These are phyloP conservation scores for Venturia oleaginea DNA, from an alignment of 2,329 filamentous ascomycete genomes.

Conservation along the genomic window DNA sequence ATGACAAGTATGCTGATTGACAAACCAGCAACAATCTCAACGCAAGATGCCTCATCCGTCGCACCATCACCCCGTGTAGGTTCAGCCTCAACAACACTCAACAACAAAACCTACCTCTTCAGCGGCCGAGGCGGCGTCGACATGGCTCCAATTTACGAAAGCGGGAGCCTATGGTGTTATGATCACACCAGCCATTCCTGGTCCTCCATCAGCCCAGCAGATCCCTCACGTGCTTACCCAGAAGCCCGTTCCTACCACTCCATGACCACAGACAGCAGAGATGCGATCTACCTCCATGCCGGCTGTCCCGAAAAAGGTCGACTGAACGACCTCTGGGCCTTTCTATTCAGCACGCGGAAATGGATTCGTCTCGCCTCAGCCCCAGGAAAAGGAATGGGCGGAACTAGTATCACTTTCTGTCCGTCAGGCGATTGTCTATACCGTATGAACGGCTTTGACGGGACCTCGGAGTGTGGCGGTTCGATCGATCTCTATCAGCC, in stretches of 20 bases:
- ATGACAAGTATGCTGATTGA: background rate
- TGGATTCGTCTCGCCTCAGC: constrained; percentile 44
- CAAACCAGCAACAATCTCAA: constrained; percentile 21
- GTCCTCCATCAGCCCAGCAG: constrained; percentile 52
- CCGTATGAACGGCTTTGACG: constrained; percentile 40
- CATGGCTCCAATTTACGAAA: constrained; percentile 64
- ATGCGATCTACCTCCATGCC: constrained; percentile 63
- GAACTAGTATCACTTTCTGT: constrained; percentile 36
- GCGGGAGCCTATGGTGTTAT: constrained; percentile 66
- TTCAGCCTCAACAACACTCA: constrained; percentile 59
- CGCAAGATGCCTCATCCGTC: constrained; percentile 19
- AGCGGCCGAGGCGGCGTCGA: constrained; percentile 64
- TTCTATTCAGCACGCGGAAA: constrained; percentile 38
- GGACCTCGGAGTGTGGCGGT: constrained; percentile 56
- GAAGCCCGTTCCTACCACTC: constrained; percentile 63
- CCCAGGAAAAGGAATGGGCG: constrained; percentile 28
- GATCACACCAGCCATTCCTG: constrained; percentile 53
- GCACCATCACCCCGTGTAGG: constrained; percentile 64
- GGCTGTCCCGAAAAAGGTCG: constrained; percentile 58
- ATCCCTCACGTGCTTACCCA: constrained; percentile 43
- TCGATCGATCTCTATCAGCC: constrained; percentile 54
- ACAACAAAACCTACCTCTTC: constrained; percentile 67
- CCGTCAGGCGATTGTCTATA: constrained; percentile 20
- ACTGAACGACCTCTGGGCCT: constrained; percentile 42
- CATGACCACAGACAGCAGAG: constrained; percentile 50